Conservation (phyloP, 495 filamentous ascomycete species). For the Penicillium goetzii region DNA sequence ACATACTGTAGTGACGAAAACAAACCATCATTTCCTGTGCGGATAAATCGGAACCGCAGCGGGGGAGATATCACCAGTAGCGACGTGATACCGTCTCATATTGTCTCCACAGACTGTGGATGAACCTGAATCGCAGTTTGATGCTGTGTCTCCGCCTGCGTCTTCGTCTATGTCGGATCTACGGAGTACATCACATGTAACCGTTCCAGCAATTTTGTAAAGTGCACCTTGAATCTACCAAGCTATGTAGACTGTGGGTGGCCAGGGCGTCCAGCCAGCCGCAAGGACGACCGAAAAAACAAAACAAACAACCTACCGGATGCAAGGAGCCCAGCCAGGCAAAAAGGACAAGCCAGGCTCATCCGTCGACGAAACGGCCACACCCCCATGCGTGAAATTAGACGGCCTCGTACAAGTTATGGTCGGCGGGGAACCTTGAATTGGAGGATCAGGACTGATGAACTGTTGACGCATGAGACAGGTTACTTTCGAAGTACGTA, state of each 20-base stretch:
- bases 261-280: conserved; percentile 11
- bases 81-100: background rate
- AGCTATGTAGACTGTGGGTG: background rate
- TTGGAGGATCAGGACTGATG: background rate
- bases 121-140: background rate
- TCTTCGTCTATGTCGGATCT: background rate
- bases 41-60: background rate
- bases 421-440: background rate
- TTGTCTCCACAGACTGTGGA: background rate
- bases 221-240: background rate
- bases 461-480: conserved; percentile 27
- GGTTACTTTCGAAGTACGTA: conserved; percentile 11
- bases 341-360: conserved; percentile 17
- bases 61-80: background rate
- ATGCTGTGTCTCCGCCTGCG: background rate
- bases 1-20: background rate
- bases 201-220: background rate
- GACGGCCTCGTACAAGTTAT: background rate
- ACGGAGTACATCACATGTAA: background rate
- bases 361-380: conserved; percentile 3
- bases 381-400: background rate
- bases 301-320: conserved; percentile 10
- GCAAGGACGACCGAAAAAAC: conserved; percentile 22
- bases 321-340: conserved; percentile 33
- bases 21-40: background rate